Percentiles rank a stretch among this genome's conserved stretches.
phyloP scores from a whole-genome alignment of 164 flowering plant species.

The Brasenia schreberi region DNA sequence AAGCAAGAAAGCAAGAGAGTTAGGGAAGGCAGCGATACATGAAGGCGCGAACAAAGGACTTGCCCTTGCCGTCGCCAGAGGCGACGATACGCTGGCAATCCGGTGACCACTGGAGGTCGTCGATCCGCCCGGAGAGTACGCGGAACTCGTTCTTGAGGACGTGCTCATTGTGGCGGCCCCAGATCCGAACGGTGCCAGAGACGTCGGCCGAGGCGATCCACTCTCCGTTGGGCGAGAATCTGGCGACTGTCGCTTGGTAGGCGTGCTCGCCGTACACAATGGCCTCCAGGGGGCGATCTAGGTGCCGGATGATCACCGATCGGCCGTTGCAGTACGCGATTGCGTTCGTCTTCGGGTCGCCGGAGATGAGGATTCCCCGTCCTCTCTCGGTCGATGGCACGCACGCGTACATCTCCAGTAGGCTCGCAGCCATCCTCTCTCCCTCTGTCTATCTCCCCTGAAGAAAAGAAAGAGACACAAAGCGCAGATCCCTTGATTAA shows the following conservation, averaged over 20 bases:
- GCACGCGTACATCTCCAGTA: slow-evolving; percentile 75
- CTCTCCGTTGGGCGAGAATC: slow-evolving; percentile 95
- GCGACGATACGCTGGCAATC: slow-evolving; percentile 83
- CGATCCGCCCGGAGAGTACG: slow-evolving; percentile 86
- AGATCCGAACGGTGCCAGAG: slow-evolving; percentile 81
- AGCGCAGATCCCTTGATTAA: too few relatives aligned
- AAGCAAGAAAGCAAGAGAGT: neutral
- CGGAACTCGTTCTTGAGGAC: slow-evolving; percentile 81
- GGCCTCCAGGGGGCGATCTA: slow-evolving; percentile 60
- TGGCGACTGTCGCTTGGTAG: slow-evolving; percentile 79
- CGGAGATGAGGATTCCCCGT: slow-evolving; percentile 81
- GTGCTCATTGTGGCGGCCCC: slow-evolving; percentile 66
- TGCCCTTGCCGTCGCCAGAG: slow-evolving; percentile 92
- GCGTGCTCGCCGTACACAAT: slow-evolving; percentile 76
- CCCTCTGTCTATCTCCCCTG: neutral
- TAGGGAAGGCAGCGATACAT: slow-evolving; percentile 33
- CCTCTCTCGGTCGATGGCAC: slow-evolving; percentile 91
- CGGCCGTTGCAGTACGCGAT: slow-evolving; percentile 80
- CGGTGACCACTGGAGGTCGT: slow-evolving; percentile 93
- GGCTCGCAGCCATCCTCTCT: slow-evolving; percentile 24
- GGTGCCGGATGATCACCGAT: slow-evolving; percentile 70
- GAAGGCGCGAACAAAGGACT: slow-evolving; percentile 82
- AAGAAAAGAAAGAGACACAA: too few relatives aligned
- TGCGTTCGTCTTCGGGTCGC: slow-evolving; percentile 59
- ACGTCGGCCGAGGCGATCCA: slow-evolving; percentile 98